Base-by-base conservation (phyloP, 2,329 filamentous ascomycete species). In the Dactylellina sp. region DNA sequence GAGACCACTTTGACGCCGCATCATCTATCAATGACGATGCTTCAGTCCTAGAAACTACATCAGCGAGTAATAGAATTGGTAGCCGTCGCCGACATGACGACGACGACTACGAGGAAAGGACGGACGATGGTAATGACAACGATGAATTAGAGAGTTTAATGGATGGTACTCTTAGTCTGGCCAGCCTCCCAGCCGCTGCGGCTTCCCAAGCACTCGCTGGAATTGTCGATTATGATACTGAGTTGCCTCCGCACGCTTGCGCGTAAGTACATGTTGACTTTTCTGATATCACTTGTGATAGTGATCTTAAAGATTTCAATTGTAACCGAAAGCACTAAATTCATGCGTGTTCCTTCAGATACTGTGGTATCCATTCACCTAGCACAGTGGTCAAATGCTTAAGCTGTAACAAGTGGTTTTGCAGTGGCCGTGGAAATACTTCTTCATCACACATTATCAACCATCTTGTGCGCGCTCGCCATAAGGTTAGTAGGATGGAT, bases 361-460 rank as follows among this genome's bases (percentile, higher is more conserved):
- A 97, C 82, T 99, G 95, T 81, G 95, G 95, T 71, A 99, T 99
- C 76, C 95, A 99, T 83, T 96, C 96, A 70, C 90, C 95, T 1
- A 90, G 91, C 80, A 95, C 91, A 77, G 96, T 99, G 66, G 95
- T 99, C 78, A 98, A 97, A 83, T 99, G 95, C 80, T 86, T 99
- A 75, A 87, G 89, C 74, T 99, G 95, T 84, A 94, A 88, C 84
- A 99, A 98, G 81, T 99, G 95, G 95, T 99, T 99, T 81, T 99
- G 95, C 83, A 98, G 93, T 82, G 93, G 94, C 72, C 91, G 94
- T 79, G 94, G 95, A 77, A 99, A 97, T 82, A 93, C 93, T 16
- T 96, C 92, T 57, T 97, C 94, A 24, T 97, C 94, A 35, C 95
- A 99, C 81, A 98, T 99, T 78, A 92, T 99, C 83, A 98, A 98